Base-by-base conservation (phyloP, 2,329 filamentous ascomycete genomes). In the Cadophora malorum region DNA sequence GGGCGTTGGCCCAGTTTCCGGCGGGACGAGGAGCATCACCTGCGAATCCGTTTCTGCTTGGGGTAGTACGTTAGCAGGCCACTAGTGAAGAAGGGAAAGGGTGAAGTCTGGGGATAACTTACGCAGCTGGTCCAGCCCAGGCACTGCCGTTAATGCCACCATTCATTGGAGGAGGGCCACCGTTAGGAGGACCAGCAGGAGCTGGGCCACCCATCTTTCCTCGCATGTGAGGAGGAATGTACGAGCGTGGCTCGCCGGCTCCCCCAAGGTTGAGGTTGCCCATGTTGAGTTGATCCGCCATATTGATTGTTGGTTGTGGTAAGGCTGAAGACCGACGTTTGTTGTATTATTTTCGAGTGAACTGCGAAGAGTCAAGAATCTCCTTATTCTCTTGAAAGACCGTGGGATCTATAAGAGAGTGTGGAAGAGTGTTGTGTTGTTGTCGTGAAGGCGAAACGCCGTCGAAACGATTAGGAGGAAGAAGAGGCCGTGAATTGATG, bases 211-310 rank as follows among this genome's bases (percentile, higher is more conserved):
- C 80, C 75, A 83, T 80, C 79, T 87, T 86, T 76, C 82, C 83
- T 78, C 92, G 90, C 85, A 94, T 89, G 81, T 96, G 93, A 80
- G 92, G 92, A 73, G 92, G 92, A 74, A 96, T 94, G 85, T 96
- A 96, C 67, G 91, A 91, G 77, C 90, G 90, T 74, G 82, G 79
- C 75, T 84, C 82, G 75, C 81, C 80, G 76, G 81, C 80, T 72
- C 79, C 75, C 76, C 80, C 78, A 72, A 95, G 84, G 81, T 83
- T 90, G 77, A 95, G 84, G 79, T 89, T 88, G 79, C 85, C 87
- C 87, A 95, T 94, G 84, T 93, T 93, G 77, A 96, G 86, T 84
- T 94, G 90, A 78, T 93, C 91, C 80, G 91, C 91, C 91, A 94
- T 94, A 79, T 81, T 90, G 83, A 76, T 76, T 67, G 49, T 38